A percentile compares a stretch with the other conserved stretches of the same genome.
Evolutionary conservation across 257 asterid genomes (phyloP).

Genomic region (Handroanthus guayacan): DNA sequence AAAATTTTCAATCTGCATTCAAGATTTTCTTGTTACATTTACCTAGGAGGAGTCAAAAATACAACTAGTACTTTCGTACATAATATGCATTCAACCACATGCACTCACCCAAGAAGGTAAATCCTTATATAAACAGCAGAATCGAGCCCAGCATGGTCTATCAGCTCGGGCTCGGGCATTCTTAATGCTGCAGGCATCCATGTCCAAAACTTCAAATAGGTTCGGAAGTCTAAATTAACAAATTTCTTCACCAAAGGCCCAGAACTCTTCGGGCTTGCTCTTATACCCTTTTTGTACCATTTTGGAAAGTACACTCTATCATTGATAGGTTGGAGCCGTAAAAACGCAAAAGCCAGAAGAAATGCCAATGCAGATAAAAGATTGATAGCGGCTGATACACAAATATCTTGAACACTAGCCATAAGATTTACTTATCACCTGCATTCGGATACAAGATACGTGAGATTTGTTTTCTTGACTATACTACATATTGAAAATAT

Average conservation of each 20-base stretch:
- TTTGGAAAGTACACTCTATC: conserved; percentile 94
- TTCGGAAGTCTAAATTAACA: conserved; percentile 67
- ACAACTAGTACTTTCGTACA: not conserved
- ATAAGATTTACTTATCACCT: conserved; percentile 53
- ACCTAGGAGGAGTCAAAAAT: not conserved
- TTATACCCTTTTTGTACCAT: conserved; percentile 93
- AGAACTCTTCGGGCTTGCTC: conserved; percentile 81
- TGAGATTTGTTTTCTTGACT: not conserved
- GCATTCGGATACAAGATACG: not conserved
- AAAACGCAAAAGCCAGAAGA: conserved; percentile 84
- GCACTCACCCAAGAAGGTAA: conserved; percentile 88
- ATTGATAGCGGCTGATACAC: conserved; percentile 74
- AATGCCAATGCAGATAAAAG: conserved; percentile 82
- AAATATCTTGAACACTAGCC: conserved; percentile 82
- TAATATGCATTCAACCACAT: not conserved
- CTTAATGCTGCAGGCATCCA: conserved; percentile 98
- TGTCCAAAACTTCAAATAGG: conserved; percentile 78
- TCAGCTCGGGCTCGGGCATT: conserved; percentile 96
- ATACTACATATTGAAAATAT: not conserved
- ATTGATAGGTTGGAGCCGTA: conserved; percentile 86
- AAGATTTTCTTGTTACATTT: conserved; percentile 17
- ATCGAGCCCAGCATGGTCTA: conserved; percentile 93
- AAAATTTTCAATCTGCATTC: conserved; percentile 89
- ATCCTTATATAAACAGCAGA: conserved; percentile 92
- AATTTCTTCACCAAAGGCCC: conserved; percentile 64